Conservation (phyloP, 176 grass and related monocot genomes). For the Saccharum spontaneum region DNA sequence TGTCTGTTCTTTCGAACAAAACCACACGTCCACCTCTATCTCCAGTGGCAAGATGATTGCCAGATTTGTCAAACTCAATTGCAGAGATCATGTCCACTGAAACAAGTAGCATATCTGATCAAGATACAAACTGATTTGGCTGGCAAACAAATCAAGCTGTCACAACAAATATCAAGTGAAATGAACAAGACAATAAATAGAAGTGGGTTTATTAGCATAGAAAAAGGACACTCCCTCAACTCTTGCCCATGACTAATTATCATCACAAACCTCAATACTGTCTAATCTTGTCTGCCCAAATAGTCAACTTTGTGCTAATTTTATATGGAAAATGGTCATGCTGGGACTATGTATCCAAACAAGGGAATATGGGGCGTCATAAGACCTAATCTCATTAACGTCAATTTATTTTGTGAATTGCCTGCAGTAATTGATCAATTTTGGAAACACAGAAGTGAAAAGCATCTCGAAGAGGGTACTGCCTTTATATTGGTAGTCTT, state of each 20-base stretch:
- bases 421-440: not conserved
- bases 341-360: conserved; percentile 2
- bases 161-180: not conserved
- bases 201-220: not conserved
- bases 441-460: not conserved
- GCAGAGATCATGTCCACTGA: conserved; percentile 94
- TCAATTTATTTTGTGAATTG: conserved; percentile 9
- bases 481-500: conserved; percentile 8
- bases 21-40: conserved; percentile 92
- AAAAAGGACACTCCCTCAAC: not conserved
- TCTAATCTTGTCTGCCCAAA: not conserved
- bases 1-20: conserved; percentile 89
- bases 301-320: not conserved
- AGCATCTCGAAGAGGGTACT: conserved; percentile 20
- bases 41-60: conserved; percentile 89
- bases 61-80: conserved; percentile 94
- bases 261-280: not conserved
- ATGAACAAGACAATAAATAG: not conserved
- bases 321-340: not conserved
- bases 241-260: not conserved
- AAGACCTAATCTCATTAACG: not conserved
- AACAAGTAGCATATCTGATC: conserved; percentile 38
- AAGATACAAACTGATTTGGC: conserved; percentile 13
- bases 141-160: conserved; percentile 9
- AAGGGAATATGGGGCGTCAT: not conserved